Evolutionary conservation across 2,329 filamentous ascomycete genomes (phyloP), one percentile per base, ranked within the genome.

Genomic region (Aureobasidium sp.): DNA sequence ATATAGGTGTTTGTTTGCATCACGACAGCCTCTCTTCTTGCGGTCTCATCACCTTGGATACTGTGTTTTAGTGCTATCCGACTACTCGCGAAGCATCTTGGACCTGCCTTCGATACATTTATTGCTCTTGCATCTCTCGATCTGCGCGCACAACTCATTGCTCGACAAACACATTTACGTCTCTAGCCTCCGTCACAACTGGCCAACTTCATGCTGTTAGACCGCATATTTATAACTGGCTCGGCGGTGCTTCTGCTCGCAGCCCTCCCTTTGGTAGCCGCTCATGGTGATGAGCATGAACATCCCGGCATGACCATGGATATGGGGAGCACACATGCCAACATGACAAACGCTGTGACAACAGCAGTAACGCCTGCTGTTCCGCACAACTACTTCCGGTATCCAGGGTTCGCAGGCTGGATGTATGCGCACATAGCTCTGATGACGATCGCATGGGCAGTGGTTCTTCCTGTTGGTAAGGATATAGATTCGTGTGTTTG

Each of bases 401-500:
- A 84, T 60, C 68, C 77, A 0, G 78, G 83, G 27, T 76, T 84
- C 68, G 74, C 70, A 8, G 73, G 75, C 15, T 73, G 82, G 64
- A 85, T 94, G 66, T 79, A 88, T 67, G 81, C 81, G 61, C 90
- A 94, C 69, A 86, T 92, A 60, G 76, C 73, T 5, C 75, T 89
- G 47, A 90, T 91, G 85, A 74, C 84, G 2, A 60, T 88, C 9
- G 82, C 81, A 9, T 94, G 90, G 89, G 79, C 88, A 37, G 79
- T 92, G 59, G 69, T 88, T 51, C 78, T 93, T 59, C 90, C 90
- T 54, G 72, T 87, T 62, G 86, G 89, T 88, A 78, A 75, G 84
- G 19, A n/a, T 13, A n/a, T n/a, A n/a, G n/a, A n/a, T n/a, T n/a
- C n/a, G n/a, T n/a, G 4, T 15, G 7, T 8, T n/a, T 13, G 29